Base-by-base conservation (phyloP, 2,329 filamentous ascomycete species). In the Trichoderma gracile region DNA sequence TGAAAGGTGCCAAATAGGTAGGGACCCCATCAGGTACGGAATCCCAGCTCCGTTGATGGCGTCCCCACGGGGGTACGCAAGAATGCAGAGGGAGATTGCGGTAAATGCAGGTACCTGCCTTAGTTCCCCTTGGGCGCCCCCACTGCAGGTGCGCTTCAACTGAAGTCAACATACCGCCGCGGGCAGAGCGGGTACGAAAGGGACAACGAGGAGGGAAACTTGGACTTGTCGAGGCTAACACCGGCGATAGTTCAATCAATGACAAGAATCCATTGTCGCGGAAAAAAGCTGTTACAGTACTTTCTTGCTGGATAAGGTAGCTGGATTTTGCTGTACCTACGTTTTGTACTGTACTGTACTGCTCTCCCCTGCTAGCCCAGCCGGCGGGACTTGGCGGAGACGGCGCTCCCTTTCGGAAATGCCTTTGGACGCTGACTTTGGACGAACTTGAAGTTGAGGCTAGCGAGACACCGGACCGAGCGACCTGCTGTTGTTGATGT, bases 311-410 rank as follows among this genome's bases (percentile, higher is more conserved):
- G 12, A 14, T 38, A 30, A 30, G n/a, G n/a, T 30, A 9, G 7
- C 9, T 10, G 7, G 7, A 2, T 30, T 30, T 10, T 30, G 1
- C 30, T 30, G 7, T 10, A 9, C 9, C 30, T 30, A 9, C 27
- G 5, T 30, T 8, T 30, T 30, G 6, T 30, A 7, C 8, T 30
- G 12, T 38, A 14, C 33, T 33, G 30, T 33, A 33, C 8, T 33
- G 30, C 10, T 10, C 30, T 40, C 30, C 62, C 56, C 56, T 65
- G 62, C 65, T 66, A 66, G 65, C 33, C 55, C 65, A 58, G 33
- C 33, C 47, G 65, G 65, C 65, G 65, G 65, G 62, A 19, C 64
- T 66, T 66, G 64, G 64, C 64, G 59, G 64, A 63, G 63, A 59
- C 65, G 65, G 56, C 55, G 53, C 56, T 45, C 49, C 62, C 65